phyloP scores from a whole-genome alignment of 352 stramenopile genomes.

The Pythium aquatile region DNA sequence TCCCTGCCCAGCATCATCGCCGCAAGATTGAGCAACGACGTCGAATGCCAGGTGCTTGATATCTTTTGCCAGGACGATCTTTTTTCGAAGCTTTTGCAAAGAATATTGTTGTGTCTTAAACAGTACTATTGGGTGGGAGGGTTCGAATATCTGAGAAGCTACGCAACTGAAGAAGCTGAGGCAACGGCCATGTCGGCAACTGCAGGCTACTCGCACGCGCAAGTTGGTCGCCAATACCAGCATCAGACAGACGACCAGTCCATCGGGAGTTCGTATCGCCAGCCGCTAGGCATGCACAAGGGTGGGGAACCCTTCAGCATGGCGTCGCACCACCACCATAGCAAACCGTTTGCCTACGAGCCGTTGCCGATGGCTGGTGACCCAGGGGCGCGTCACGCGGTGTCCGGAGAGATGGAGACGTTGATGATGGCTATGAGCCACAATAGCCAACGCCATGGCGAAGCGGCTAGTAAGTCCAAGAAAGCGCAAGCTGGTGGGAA shows the following conservation, averaged over 20 bases:
- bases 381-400: background rate
- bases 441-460: background rate
- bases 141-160: conserved; percentile 1
- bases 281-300: background rate
- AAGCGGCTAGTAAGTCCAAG: background rate
- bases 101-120: conserved; percentile 12
- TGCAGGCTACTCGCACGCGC: background rate
- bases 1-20: conserved; percentile 31
- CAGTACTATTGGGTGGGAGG: conserved; percentile 11
- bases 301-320: background rate
- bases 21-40: background rate
- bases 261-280: background rate
- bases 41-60: background rate
- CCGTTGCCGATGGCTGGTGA: conserved; percentile 1
- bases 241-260: background rate
- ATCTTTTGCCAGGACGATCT: conserved; percentile 7
- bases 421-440: background rate
- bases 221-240: background rate
- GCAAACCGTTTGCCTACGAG: background rate
- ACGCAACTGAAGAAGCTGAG: background rate
- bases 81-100: background rate
- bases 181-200: background rate
- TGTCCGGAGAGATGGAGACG: background rate
- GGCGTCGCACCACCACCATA: background rate
- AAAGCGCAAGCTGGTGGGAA: conserved; percentile 13